Evolutionary conservation across 352 stramenopile species (phyloP).

Genomic region (Globisporangium splendens): DNA sequence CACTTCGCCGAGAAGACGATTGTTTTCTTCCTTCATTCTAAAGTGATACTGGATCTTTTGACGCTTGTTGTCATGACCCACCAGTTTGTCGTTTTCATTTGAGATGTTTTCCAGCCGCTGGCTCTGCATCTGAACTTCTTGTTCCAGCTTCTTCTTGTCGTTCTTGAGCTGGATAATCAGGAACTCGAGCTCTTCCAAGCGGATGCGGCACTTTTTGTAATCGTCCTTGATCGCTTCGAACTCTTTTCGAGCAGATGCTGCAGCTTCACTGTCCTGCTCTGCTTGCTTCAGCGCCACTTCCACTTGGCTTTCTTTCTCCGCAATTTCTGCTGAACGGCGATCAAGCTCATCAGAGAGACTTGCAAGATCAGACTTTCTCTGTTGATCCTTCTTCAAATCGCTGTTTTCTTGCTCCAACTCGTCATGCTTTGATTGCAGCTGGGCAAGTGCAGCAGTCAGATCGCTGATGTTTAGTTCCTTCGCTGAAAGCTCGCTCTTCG

Average conservation of each 20-base stretch:
- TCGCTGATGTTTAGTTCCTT: constrained; percentile 18
- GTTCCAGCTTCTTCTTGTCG: constrained; percentile 51
- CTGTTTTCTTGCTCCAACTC: constrained; percentile 24
- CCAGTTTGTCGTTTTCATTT: constrained; percentile 68
- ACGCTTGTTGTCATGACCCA: constrained; percentile 72
- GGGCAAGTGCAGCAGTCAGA: constrained; percentile 12
- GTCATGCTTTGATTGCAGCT: constrained; percentile 16
- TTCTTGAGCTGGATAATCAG: constrained; percentile 21
- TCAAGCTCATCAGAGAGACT: constrained; percentile 21
- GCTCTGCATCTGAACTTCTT: constrained; percentile 18
- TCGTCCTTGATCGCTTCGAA: constrained; percentile 26
- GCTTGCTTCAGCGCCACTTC: constrained; percentile 21
- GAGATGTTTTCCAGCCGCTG: constrained; percentile 28
- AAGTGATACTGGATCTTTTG: constrained; percentile 84
- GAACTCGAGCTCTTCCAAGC: constrained; percentile 12
- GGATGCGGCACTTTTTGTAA: constrained; percentile 8
- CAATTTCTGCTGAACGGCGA: constrained; percentile 18
- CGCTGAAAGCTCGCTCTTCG: constrained; percentile 7
- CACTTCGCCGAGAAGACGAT: constrained; percentile 67
- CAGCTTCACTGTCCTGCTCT: constrained; percentile 20
- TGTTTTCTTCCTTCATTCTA: constrained; percentile 83
- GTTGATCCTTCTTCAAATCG: constrained; percentile 18
- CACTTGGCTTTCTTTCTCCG: constrained; percentile 17
- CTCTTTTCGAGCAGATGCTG: constrained; percentile 14
- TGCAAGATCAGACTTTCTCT: constrained; percentile 9